A percentile compares a stretch with the other conserved stretches of the same genome.
Evolutionary conservation across 2,329 filamentous ascomycete species (phyloP).

Genomic region (Ascosphaera aggregata): DNA sequence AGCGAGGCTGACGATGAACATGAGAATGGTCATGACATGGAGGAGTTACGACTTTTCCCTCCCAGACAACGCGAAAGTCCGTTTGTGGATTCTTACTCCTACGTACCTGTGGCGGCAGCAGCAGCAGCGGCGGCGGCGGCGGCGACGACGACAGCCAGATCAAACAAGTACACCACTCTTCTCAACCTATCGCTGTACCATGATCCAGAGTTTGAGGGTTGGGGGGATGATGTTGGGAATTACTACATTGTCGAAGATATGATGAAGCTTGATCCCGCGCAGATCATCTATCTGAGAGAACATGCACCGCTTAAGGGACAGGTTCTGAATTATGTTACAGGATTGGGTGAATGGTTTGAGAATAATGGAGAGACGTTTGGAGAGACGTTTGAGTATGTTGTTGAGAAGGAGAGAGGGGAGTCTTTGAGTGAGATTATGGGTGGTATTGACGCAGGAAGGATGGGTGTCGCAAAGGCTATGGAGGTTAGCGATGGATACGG

Average conservation of each 20-base stretch:
- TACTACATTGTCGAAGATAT: constrained; percentile 42
- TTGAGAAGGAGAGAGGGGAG: neutral
- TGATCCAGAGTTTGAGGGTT: constrained; percentile 34
- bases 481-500: too few species aligned
- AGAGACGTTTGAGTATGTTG: constrained; percentile 33
- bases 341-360: constrained; percentile 35
- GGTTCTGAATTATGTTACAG: constrained; percentile 29
- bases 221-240: constrained; percentile 39
- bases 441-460: too few species aligned
- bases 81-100: neutral
- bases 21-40: constrained; percentile 1
- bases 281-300: constrained; percentile 33
- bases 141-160: neutral
- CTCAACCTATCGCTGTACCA: constrained; percentile 25
- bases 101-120: constrained; percentile 1
- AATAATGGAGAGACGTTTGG: constrained; percentile 40
- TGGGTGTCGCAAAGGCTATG: too few species aligned
- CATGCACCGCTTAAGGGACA: constrained; percentile 31
- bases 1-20: neutral
- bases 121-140: constrained; percentile 3
- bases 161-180: constrained; percentile 21
- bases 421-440: too few species aligned
- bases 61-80: neutral
- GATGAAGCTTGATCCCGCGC: constrained; percentile 37
- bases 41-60: constrained; percentile 2